These are phyloP conservation scores for Escovopsis sp. DNA, from an alignment of 2,329 filamentous ascomycete species.

Conservation along the genomic window DNA sequence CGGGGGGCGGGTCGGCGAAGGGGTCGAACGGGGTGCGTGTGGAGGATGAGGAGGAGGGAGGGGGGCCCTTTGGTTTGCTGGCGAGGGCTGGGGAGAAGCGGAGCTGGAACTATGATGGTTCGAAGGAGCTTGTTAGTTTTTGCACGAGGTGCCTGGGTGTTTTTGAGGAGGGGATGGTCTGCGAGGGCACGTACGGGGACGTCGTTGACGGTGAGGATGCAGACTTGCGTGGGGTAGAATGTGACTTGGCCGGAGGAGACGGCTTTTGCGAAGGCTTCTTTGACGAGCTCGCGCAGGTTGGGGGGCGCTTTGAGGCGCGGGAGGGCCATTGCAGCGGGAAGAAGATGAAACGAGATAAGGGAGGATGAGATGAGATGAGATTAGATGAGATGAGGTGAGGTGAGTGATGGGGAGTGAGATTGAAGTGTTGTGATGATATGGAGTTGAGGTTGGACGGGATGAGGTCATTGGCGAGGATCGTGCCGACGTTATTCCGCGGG, in stretches of 20 bases:
- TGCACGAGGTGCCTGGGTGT: not conserved
- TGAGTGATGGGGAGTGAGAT: too few species aligned
- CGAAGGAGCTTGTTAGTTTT: not conserved
- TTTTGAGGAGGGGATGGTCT: not conserved
- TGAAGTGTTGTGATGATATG: too few species aligned
- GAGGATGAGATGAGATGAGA: not conserved
- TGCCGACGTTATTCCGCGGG: too few species aligned
- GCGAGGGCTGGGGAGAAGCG: conserved; percentile 56
- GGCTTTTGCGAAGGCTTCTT: conserved; percentile 32
- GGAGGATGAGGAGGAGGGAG: conserved; percentile 17
- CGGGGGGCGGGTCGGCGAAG: conserved; percentile 44
- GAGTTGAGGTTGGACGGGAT: not conserved
- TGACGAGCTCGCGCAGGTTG: conserved; percentile 38
- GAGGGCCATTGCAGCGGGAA: conserved; percentile 15
- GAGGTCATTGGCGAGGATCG: too few species aligned
- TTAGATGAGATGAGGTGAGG: too few species aligned
- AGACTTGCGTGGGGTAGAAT: conserved; percentile 40
- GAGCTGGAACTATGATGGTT: conserved; percentile 46
- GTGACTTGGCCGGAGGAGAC: conserved; percentile 32
- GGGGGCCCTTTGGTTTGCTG: conserved; percentile 44
- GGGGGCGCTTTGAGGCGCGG: conserved; percentile 23
- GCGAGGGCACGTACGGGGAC: conserved; percentile 24
- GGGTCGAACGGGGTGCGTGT: conserved; percentile 38
- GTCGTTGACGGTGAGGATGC: conserved; percentile 28
- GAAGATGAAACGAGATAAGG: too few species aligned